Base-by-base conservation (phyloP, 2,329 filamentous ascomycete species). In the Elsinoe fawcettii region DNA sequence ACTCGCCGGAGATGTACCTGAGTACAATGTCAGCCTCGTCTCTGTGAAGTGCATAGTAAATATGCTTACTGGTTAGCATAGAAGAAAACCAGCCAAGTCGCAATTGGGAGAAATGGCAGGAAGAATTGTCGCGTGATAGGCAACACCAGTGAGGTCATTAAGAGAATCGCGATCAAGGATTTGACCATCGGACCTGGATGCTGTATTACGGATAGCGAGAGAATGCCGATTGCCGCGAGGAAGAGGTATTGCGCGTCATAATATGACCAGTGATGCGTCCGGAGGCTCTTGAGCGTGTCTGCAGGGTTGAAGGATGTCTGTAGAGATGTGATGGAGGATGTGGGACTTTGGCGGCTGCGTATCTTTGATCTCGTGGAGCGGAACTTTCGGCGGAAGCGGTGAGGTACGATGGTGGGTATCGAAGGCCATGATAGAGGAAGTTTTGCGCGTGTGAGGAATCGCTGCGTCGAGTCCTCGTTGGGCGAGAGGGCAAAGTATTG, bases 91-190 rank as follows among this genome's bases (percentile, higher is more conserved):
- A 96, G 78, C 82, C 91, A 97, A 22, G 84, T 85, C 71, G 88
- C 86, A 62, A 95, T 89, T 5, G 89, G 86, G 59, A 93, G 77
- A 55, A 90, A 90, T 8, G 92, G 91, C 41, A 96, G 77, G 69
- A 96, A 90, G 71, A 96, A 95, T 71, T 97, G 92, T 62, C 89
- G 81, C 2, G 91, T 95, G 53, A 89, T 80, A 5, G 92, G 92
- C 71, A 96, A 81, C 44, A 92, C 76, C 37, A 95, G 76, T 30
- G 90, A 82, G 63, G 83, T 76, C 59, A 86, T 76, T 60, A 91
- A 78, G 55, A 82, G 76, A 1, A 85, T 78, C 12, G 89, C 80
- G 41, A 86, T 82, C 49, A 84, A 79, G 1, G 86, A 85, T 79
- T 96, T 96, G 62, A 86, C 74, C 57, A 92, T 71, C 0, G 90